Conservation (phyloP, 768 basidiomycete species). For the Termitomyces bulborhizus region DNA sequence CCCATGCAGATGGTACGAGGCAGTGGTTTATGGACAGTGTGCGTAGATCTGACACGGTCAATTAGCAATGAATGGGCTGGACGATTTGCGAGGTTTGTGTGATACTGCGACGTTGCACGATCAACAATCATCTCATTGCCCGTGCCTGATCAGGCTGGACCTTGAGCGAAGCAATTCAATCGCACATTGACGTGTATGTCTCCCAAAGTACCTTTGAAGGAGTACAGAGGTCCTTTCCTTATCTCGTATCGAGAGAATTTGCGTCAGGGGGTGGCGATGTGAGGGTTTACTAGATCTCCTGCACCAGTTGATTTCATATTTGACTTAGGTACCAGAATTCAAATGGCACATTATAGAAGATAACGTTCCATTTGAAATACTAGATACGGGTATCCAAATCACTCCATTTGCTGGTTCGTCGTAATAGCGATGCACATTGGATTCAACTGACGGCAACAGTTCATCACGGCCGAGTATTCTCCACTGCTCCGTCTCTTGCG, state of each 20-base stretch:
- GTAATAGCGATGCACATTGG: background rate
- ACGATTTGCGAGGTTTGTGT: slow-evolving; percentile 72
- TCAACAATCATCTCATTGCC: slow-evolving; percentile 1
- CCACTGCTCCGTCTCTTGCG: slow-evolving; percentile 28
- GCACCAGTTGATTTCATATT: background rate
- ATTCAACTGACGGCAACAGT: slow-evolving; percentile 33
- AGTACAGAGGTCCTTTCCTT: slow-evolving; percentile 72
- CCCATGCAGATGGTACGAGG: slow-evolving; percentile 68
- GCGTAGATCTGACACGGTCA: background rate
- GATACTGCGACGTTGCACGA: background rate
- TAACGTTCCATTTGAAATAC: slow-evolving; percentile 59
- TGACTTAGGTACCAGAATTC: slow-evolving; percentile 75
- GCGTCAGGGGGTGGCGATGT: slow-evolving; percentile 82
- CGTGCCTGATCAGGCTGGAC: slow-evolving; percentile 58
- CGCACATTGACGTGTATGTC: slow-evolving; percentile 69
- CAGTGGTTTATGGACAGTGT: background rate
- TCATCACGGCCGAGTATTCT: slow-evolving; percentile 68
- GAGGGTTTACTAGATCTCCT: slow-evolving; percentile 14
- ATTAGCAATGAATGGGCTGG: slow-evolving; percentile 80
- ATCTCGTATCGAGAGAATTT: slow-evolving; percentile 68
- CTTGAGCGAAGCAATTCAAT: slow-evolving; percentile 53
- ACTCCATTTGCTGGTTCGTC: slow-evolving; percentile 61
- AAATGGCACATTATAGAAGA: slow-evolving; percentile 79
- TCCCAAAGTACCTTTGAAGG: slow-evolving; percentile 60
- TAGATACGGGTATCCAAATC: slow-evolving; percentile 53